Base-by-base conservation (phyloP, 2,329 filamentous ascomycete genomes). In the Harringtonia aguacate region DNA sequence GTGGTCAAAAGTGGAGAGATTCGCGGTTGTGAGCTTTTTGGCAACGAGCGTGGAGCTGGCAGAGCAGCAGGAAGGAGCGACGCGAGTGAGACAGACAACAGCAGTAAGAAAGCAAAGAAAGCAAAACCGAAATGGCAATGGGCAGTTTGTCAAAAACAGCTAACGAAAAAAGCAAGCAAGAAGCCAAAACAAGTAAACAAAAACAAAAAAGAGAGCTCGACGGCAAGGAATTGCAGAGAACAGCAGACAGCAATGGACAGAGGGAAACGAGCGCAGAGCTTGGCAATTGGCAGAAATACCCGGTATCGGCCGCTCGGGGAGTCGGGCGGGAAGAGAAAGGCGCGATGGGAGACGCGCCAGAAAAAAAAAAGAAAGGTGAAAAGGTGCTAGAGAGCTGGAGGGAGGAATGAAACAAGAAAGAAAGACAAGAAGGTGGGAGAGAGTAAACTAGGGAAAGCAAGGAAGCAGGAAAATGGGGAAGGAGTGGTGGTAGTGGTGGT, bases 201-300 rank as follows among this genome's bases (percentile, higher is more conserved):
- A 22, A 28, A 27, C 9, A 39, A 28, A 28, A 36, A 21, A 20
- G 35, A 22, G 17, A 36, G 29, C 13, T 15, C 12, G 29, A 31
- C 12, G 12, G 12, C 36, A 38, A 27, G 13, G 13, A 21, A 36
- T 22, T 22, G 20, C 17, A 18, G n/a, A 10, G 35, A 24, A 36
- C 7, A 22, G 35, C 14, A 36, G 20, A 36, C 9, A 36, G 10
- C 4, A 5, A 29, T 10, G 10, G 14, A 24, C 35, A 41, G 42
- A 42, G 44, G 17, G 37, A 36, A 17, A 67, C 52, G 53, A 27
- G 33, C 30, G 29, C 15, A 41, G 28, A 44, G 10, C 21, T 30
- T 29, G 34, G 30, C 20, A 46, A 12, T 7, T 21, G n/a, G 38
- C 29, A 31, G 28, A 3, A 43, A 10, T 17, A 34, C 15, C n/a